Evolutionary conservation across 164 flowering plant genomes (phyloP), one percentile per base, ranked within the genome.

Genomic region (Amborella trichopoda): DNA sequence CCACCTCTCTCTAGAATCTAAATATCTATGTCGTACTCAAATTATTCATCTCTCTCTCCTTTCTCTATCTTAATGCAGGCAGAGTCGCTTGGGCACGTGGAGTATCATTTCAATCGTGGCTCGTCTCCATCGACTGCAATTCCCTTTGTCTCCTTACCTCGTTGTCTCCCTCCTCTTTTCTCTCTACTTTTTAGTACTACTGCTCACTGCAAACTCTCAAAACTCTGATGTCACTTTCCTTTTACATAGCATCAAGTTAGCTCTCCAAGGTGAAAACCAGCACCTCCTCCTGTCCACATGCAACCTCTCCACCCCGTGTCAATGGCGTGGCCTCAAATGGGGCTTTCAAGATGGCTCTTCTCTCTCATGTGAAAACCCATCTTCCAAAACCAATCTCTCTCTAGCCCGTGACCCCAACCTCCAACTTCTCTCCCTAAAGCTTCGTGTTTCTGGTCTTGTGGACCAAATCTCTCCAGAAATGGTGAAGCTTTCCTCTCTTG

Each of bases 321-420:
- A 82, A 40, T 91, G 99, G 99, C 57, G 79, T 50, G 99, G 99
- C 6, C 75, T 87, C 17, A 66, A 73, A 58, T 91, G 95, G 96
- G 79, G 68, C 11, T 73, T 74, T 76, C 51, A 76, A 8, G 57
- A 78, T 50, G 89, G 81, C 23, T n/a, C 84, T 41, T 61, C 76
- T 22, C 68, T 81, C 32, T 45, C 18, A 36, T 86, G 98, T 54
- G 57, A 38, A 20, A 70, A 62, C 49, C 49, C 84, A 1, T 74
- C 84, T 13, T 69, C 66, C 30, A 64, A 83, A 73, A 48, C 71
- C 37, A 76, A 69, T 41, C 50, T 72, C 28, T 52, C 83, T 36
- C 72, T 87, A 22, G 58, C 11, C 44, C 63, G 49, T 51, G 81
- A 84, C 72, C 76, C 94, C 5, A 64, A 74, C 54, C 62, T 91